Evolutionary conservation across 2,329 filamentous ascomycete genomes (phyloP), one percentile per base, ranked within the genome.

Genomic region (Xylariomycetidae sp.): DNA sequence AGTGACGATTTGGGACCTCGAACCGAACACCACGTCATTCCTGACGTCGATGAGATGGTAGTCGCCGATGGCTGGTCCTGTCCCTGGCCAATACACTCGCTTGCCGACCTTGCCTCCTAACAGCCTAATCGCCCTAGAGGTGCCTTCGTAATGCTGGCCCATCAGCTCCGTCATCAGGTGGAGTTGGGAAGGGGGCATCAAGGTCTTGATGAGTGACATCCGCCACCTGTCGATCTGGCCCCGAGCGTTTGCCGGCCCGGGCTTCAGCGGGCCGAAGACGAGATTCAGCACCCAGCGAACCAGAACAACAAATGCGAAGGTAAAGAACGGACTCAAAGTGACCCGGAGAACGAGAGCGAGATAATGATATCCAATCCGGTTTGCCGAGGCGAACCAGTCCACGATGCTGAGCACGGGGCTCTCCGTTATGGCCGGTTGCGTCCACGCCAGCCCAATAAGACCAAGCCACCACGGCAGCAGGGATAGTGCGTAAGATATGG

Each of bases 21-120:
- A 76, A 0, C 74, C 73, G 41, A 78, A 77, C 8, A 77, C 71
- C n/a, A 77, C 72, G 49, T 77, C 68, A 36, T 76, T 66, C 8
- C 74, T 74, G 39, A 77, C 60, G 16, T 77, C 64, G 9, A 77
- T 46, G 1, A 77, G 56, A 40, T 75, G 68, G 41, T 74, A 77
- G 41, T 77, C 70, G 12, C 68, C 63, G 22, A 76, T 66, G 2
- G 54, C 57, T 1, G 72, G 73, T 1, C 72, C 72, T 12, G 69
- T 74, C 7, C 72, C 72, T 3, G 72, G 73, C 73, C 73, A 77
- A 50, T 77, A 77, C 1, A 77, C 66, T 4, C 67, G 62, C 46
- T 63, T 61, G 16, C 73, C 73, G 25, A 74, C 61, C 45, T 64
- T 68, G 11, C 63, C 68, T n/a, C 72, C 73, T 13, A 77, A 54